Percentiles rank a stretch among this genome's conserved stretches.
phyloP scores from a whole-genome alignment of 345 rosid species.

The Cochlearia excelsa region DNA sequence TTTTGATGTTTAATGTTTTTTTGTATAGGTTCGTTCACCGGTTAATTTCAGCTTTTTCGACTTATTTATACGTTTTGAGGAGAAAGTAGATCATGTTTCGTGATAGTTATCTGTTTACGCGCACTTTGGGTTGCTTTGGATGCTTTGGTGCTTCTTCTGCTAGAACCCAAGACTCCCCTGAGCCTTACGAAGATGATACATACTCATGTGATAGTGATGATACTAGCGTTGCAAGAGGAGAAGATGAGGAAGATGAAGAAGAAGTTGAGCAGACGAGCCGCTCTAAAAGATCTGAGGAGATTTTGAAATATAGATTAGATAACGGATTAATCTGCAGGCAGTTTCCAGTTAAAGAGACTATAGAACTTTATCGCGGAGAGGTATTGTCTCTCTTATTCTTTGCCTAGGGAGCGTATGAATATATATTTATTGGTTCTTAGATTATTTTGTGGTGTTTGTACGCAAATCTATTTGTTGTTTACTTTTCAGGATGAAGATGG shows the following conservation, averaged over 20 bases:
- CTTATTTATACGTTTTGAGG: neutral
- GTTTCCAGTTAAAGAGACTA: slow-evolving; percentile 83
- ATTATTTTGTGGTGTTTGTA: neutral
- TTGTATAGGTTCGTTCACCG: slow-evolving; percentile 25
- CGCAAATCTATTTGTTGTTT: slow-evolving; percentile 9
- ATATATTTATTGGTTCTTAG: neutral
- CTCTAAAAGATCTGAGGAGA: slow-evolving; percentile 66
- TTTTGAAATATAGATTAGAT: slow-evolving; percentile 61
- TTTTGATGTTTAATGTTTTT: neutral
- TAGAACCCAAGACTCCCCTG: slow-evolving; percentile 39
- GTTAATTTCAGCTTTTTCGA: slow-evolving; percentile 13
- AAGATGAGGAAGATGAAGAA: slow-evolving; percentile 36
- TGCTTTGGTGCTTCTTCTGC: slow-evolving; percentile 70
- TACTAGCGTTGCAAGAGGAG: slow-evolving; percentile 45
- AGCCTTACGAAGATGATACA: slow-evolving; percentile 51
- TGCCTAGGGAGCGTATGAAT: slow-evolving; percentile 2
- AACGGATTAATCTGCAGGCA: slow-evolving; percentile 85
- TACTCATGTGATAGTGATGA: slow-evolving; percentile 52
- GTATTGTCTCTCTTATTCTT: too few species aligned
- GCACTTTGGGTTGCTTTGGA: slow-evolving; percentile 84
- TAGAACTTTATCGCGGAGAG: slow-evolving; percentile 76
- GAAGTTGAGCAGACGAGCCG: slow-evolving; percentile 53
- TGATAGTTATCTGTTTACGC: slow-evolving; percentile 51
- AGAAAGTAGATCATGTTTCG: slow-evolving; percentile 44
- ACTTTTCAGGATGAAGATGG: slow-evolving; percentile 86